Evolutionary conservation across 805 yeast genomes (phyloP).

Genomic region (Spathaspora boniae): DNA sequence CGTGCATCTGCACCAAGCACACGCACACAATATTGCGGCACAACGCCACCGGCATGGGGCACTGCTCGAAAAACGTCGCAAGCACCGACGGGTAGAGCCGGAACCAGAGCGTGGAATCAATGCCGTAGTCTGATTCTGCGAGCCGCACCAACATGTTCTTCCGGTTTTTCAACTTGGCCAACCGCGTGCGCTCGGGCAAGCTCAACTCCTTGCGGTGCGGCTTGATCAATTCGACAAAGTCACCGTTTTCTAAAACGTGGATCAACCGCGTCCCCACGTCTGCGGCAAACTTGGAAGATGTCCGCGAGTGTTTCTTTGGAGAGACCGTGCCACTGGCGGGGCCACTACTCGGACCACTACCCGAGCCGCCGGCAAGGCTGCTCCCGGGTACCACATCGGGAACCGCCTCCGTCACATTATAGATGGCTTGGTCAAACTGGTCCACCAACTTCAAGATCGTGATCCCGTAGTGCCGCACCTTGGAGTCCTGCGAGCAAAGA

Average conservation of each 20-base stretch:
- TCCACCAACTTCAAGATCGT: conserved; percentile 72
- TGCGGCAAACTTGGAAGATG: conserved; percentile 70
- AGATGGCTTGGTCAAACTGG: conserved; percentile 82
- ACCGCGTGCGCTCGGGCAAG: conserved; percentile 74
- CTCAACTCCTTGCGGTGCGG: conserved; percentile 50
- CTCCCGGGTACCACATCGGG: conserved; percentile 1
- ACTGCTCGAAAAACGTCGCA: conserved; percentile 65
- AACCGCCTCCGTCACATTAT: conserved; percentile 39
- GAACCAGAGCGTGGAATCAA: conserved; percentile 96
- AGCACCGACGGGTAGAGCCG: conserved; percentile 77
- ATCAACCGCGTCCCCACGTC: conserved; percentile 74
- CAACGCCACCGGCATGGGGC: conserved; percentile 92
- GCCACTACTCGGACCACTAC: too few relatives aligned
- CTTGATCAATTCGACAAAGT: conserved; percentile 60
- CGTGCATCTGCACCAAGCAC: conserved; percentile 81
- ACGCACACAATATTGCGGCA: conserved; percentile 90
- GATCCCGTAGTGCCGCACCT: conserved; percentile 71
- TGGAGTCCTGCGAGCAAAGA: conserved; percentile 80
- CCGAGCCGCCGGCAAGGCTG: too few relatives aligned
- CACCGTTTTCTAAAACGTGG: conserved; percentile 69
- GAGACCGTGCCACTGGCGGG: conserved; percentile 4
- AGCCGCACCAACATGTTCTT: conserved; percentile 68
- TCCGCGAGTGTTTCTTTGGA: conserved; percentile 45
- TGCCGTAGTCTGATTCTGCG: conserved; percentile 91
- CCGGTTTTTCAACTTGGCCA: conserved; percentile 60